Evolutionary conservation across 306 rosid genomes (phyloP), one percentile per base, ranked within the genome.

Genomic region (Clitoria ternatea): DNA sequence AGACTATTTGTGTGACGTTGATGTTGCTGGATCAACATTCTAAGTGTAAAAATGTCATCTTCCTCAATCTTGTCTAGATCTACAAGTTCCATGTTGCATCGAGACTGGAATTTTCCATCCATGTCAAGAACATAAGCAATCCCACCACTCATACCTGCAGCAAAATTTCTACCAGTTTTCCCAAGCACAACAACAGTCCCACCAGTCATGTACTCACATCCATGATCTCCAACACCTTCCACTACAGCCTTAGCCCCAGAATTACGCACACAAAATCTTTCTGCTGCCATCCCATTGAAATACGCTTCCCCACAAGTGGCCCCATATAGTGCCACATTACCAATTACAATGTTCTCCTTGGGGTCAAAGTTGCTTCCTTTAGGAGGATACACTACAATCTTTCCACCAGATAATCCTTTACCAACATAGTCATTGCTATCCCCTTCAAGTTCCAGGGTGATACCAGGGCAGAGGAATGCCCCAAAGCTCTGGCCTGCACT

Each of bases 81-180:
- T 30, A 91, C 96, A 69, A 95, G 97, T 83, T 95, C 99, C 9
- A 26, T 78, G 83, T 95, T 95, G 83, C 99, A 91, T 24, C 96
- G 80, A 26, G 92, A 74, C 48, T 53, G 71, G 80, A 95, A 95
- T 50, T 84, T 79, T 24, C 89, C 90, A 68, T 89, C 96, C 33
- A 78, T 19, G 56, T 95, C 96, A 72, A 91, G 89, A 76, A 95
- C 88, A 69, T 84, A 95, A 73, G 99, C 97, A 43, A 89, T 39
- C 81, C 99, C 99, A 62, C 99, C 99, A 73, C 99, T 95, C 99
- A 95, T 95, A 47, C 99, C 99, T 7, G 99, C 99, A 13, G 99
- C 99, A 72, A 95, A 95, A 74, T 95, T 95, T 75, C 99, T 84
- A 19, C 99, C 99, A 32, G 99, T 95, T 79, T 85, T 82, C 36